Percentiles rank a stretch among this genome's conserved stretches.
phyloP scores from a whole-genome alignment of 345 rosid species.

The Noccaea bulbosa region DNA sequence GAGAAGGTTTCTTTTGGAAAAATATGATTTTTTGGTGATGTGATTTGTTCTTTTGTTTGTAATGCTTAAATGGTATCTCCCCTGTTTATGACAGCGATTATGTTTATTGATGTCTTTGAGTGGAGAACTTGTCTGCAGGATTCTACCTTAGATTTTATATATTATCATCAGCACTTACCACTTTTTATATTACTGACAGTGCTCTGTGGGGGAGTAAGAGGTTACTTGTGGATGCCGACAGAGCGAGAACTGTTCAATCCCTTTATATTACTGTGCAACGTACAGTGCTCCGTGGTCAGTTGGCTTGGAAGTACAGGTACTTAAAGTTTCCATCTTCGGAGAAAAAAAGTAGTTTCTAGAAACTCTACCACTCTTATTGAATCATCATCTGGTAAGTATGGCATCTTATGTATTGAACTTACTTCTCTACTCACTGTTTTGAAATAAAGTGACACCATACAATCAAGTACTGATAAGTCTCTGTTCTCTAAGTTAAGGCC shows the following conservation, averaged over 20 bases:
- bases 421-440: slow-evolving; percentile 12
- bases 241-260: slow-evolving; percentile 18
- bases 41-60: slow-evolving; percentile 41
- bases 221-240: slow-evolving; percentile 16
- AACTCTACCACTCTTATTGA: slow-evolving; percentile 3
- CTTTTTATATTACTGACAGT: too few species aligned
- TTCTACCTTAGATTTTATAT: slow-evolving; percentile 30
- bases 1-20: not conserved
- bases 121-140: slow-evolving; percentile 27
- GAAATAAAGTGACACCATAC: slow-evolving; percentile 10
- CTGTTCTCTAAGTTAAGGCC: slow-evolving; percentile 9
- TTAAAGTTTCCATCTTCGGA: not conserved
- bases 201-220: not conserved
- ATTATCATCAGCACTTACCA: not conserved
- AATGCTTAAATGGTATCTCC: slow-evolving; percentile 32
- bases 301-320: not conserved
- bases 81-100: slow-evolving; percentile 15
- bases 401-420: not conserved
- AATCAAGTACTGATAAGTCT: slow-evolving; percentile 14
- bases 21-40: slow-evolving; percentile 22
- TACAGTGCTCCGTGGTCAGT: not conserved
- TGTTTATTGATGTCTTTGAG: slow-evolving; percentile 21
- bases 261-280: not conserved
- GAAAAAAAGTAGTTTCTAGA: not conserved
- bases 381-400: slow-evolving; percentile 12